Percentiles rank a stretch among this genome's conserved stretches.
These are phyloP conservation scores for Phaeophleospora eucalypticola DNA, from an alignment of 2,329 filamentous ascomycete species.

Conservation along the genomic window DNA sequence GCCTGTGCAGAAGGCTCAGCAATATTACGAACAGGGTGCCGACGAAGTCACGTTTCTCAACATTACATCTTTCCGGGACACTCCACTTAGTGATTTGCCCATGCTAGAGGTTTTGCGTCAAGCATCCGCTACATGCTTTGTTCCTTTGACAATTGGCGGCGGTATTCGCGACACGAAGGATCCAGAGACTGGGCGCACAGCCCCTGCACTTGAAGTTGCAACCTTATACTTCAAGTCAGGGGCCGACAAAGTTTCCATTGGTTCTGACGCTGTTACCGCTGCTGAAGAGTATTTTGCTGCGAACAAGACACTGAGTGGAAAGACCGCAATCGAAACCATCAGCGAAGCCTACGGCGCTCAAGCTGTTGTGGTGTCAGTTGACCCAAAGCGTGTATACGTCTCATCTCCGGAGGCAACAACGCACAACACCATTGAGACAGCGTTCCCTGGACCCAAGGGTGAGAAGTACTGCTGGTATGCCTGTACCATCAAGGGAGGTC, in stretches of 20 bases:
- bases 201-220: conserved; percentile 89
- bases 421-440: conserved; percentile 71
- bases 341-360: conserved; percentile 91
- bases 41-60: conserved; percentile 98
- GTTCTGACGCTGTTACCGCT: conserved; percentile 87
- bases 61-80: conserved; percentile 96
- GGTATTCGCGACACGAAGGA: conserved; percentile 92
- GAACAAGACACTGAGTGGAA: conserved; percentile 66
- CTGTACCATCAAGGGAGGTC: conserved; percentile 92
- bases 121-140: conserved; percentile 88
- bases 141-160: conserved; percentile 90
- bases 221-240: conserved; percentile 97
- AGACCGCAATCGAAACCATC: conserved; percentile 93
- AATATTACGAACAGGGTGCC: conserved; percentile 93
- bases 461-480: conserved; percentile 92
- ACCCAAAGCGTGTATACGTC: conserved; percentile 89
- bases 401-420: conserved; percentile 62
- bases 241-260: conserved; percentile 96
- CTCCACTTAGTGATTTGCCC: conserved; percentile 82
- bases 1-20: conserved; percentile 87
- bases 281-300: conserved; percentile 83
- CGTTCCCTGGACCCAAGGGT: conserved; percentile 65
- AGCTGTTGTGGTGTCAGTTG: conserved; percentile 91
- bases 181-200: conserved; percentile 69
- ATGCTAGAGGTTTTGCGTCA: conserved; percentile 92